Conservation (phyloP, 2,329 filamentous ascomycete genomes). For the Nemania sp. region DNA sequence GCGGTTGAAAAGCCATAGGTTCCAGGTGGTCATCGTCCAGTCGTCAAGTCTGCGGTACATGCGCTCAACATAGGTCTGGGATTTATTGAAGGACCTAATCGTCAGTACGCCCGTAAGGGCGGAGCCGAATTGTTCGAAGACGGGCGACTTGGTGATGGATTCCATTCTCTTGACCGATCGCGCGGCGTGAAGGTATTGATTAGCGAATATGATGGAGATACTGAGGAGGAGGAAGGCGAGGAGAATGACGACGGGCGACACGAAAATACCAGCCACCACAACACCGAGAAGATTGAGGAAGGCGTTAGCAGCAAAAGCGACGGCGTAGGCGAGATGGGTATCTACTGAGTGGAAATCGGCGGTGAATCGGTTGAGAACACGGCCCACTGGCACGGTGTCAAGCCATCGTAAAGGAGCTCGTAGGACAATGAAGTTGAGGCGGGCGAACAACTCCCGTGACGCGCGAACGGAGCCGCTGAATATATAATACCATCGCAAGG, state of each 20-base stretch:
- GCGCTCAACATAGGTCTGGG: slow-evolving; percentile 65
- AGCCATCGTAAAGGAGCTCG: slow-evolving; percentile 78
- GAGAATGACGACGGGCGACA: slow-evolving; percentile 69
- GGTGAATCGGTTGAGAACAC: slow-evolving; percentile 78
- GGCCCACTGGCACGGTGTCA: slow-evolving; percentile 77
- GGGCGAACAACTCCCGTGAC: slow-evolving; percentile 69
- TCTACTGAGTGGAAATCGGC: slow-evolving; percentile 78
- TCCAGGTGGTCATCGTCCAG: slow-evolving; percentile 67
- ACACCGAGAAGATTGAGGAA: slow-evolving; percentile 67
- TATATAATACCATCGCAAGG: slow-evolving; percentile 65
- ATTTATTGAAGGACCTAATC: slow-evolving; percentile 75
- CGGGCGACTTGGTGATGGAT: slow-evolving; percentile 75
- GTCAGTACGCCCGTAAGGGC: slow-evolving; percentile 74
- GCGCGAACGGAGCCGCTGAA: slow-evolving; percentile 69
- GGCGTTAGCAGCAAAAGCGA: slow-evolving; percentile 64
- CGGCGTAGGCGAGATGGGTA: slow-evolving; percentile 65
- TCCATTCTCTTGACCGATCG: slow-evolving; percentile 78
- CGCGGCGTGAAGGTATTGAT: slow-evolving; percentile 69
- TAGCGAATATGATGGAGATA: slow-evolving; percentile 61
- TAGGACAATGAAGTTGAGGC: slow-evolving; percentile 68
- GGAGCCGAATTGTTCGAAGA: slow-evolving; percentile 80
- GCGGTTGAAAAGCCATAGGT: slow-evolving; percentile 73
- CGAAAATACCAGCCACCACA: slow-evolving; percentile 68
- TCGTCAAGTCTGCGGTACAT: slow-evolving; percentile 74
- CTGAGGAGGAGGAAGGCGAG: slow-evolving; percentile 62